phyloP scores from a whole-genome alignment of 2,329 filamentous ascomycete species.

The Uncinocarpus reesii region DNA sequence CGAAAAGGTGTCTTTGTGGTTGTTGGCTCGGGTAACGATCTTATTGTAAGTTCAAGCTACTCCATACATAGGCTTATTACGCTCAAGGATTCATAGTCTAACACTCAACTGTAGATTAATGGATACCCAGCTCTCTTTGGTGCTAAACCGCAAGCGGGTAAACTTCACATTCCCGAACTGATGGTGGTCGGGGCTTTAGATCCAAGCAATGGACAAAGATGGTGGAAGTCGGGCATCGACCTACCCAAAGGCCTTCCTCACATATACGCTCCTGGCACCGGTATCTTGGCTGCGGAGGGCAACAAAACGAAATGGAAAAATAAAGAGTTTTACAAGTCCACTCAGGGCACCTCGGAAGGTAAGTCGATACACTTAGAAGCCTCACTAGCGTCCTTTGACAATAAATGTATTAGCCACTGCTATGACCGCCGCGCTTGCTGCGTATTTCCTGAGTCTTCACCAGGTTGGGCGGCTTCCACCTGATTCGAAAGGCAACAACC shows the following conservation, averaged over 20 bases:
- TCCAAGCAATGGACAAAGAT: background rate
- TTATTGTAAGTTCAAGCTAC: slow-evolving; percentile 1
- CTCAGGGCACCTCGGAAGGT: slow-evolving; percentile 9
- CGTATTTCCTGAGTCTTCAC: slow-evolving; percentile 14
- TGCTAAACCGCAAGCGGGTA: background rate
- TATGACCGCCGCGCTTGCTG: slow-evolving; percentile 12
- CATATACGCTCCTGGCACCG: slow-evolving; percentile 6
- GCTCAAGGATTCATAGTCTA: too few relatives aligned
- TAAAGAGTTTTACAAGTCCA: slow-evolving; percentile 3
- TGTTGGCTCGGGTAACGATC: slow-evolving; percentile 8
- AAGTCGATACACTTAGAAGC: background rate
- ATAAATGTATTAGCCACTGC: slow-evolving; percentile 6
- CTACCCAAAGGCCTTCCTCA: slow-evolving; percentile 5
- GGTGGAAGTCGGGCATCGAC: background rate
- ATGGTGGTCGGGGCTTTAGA: slow-evolving; percentile 12
- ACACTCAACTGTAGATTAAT: background rate
- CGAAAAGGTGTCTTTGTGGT: slow-evolving; percentile 13
- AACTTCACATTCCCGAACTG: slow-evolving; percentile 7
- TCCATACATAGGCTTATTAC: background rate
- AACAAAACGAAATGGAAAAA: slow-evolving; percentile 9
- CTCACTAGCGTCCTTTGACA: slow-evolving; percentile 1
- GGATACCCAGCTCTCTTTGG: slow-evolving; percentile 12
- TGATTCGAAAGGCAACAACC: slow-evolving; percentile 8
- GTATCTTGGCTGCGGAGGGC: background rate
- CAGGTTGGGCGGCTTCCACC: slow-evolving; percentile 9